Conservation (phyloP, 495 filamentous ascomycete genomes). For the Neurospora sublineolata region DNA sequence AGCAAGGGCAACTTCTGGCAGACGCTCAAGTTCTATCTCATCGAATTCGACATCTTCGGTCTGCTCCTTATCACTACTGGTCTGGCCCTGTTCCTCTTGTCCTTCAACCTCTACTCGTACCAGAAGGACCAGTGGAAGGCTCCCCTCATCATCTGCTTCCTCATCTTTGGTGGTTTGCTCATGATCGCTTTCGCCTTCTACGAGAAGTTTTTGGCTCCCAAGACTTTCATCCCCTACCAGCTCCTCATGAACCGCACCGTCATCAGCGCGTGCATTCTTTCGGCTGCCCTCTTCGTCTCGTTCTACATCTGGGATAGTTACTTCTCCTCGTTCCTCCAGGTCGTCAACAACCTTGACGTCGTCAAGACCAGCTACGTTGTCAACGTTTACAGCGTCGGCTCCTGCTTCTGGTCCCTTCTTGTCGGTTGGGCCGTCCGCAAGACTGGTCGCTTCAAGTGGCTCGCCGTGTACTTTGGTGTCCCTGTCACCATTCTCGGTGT, state of each 20-base stretch:
- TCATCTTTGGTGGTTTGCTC: constrained; percentile 45
- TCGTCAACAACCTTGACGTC: constrained; percentile 52
- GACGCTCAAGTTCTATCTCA: constrained; percentile 41
- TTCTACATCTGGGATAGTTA: constrained; percentile 60
- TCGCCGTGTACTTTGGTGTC: constrained; percentile 50
- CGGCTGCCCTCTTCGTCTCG: constrained; percentile 45
- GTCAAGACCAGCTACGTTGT: constrained; percentile 49
- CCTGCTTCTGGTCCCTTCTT: constrained; percentile 48
- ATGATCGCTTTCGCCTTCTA: constrained; percentile 47
- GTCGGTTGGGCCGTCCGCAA: constrained; percentile 49
- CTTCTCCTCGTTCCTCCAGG: constrained; percentile 57
- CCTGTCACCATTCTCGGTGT: constrained; percentile 53
- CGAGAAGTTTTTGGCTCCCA: constrained; percentile 45
- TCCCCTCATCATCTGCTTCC: constrained; percentile 43
- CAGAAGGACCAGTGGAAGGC: constrained; percentile 36
- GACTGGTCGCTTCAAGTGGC: constrained; percentile 48
- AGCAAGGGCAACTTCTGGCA: constrained; percentile 38
- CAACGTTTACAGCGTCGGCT: constrained; percentile 60
- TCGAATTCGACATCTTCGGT: constrained; percentile 52
- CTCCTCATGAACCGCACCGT: constrained; percentile 55
- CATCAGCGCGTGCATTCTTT: constrained; percentile 47
- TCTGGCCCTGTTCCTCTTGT: constrained; percentile 51
- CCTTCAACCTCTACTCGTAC: constrained; percentile 43
- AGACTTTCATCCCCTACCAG: constrained; percentile 48
- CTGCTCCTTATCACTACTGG: constrained; percentile 46